A percentile compares a stretch with the other conserved stretches of the same genome.
Conservation (phyloP, 1,139 yeast genomes). For the Lodderomyces parapsilosis region DNA sequence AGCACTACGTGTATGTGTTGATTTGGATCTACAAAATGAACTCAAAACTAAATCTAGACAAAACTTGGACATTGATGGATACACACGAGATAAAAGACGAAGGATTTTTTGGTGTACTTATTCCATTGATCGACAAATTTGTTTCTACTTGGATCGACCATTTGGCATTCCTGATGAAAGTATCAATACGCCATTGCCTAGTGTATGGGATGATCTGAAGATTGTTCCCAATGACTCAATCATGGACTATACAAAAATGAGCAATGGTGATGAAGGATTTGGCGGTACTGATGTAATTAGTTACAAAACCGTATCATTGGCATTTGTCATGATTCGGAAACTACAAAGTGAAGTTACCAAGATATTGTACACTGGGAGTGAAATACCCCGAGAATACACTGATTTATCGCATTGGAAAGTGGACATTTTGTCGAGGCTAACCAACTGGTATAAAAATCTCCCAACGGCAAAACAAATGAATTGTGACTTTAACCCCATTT, state of each 20-base stretch:
- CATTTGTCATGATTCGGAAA: constrained; percentile 66
- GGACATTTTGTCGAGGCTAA: constrained; percentile 50
- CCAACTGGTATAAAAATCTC: constrained; percentile 56
- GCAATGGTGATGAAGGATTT: not conserved
- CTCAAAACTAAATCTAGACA: constrained; percentile 18
- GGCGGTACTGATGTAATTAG: constrained; percentile 39
- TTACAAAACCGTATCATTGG: constrained; percentile 63
- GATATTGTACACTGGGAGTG: constrained; percentile 66
- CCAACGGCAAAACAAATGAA: constrained; percentile 67
- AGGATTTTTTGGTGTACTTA: constrained; percentile 89
- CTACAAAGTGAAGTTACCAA: constrained; percentile 79
- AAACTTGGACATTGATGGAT: constrained; percentile 43
- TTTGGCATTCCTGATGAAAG: constrained; percentile 75
- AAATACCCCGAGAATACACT: constrained; percentile 63
- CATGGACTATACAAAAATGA: constrained; percentile 18
- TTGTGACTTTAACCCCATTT: constrained; percentile 69
- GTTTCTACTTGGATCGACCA: constrained; percentile 71
- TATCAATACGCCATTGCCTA: constrained; percentile 65
- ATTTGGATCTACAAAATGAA: constrained; percentile 78
- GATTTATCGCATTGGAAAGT: constrained; percentile 59
- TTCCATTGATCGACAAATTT: constrained; percentile 75
- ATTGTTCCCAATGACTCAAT: constrained; percentile 38
- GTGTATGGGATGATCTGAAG: constrained; percentile 68
- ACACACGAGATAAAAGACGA: constrained; percentile 66
- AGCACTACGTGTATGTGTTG: constrained; percentile 76